Conservation (phyloP, 306 rosid species). For the Prunus persica region Prunus_persica_NCBIv2 NC_034014.1:30702501-30703000, state of each 20-base stretch:
- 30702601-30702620: background rate
- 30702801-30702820: background rate
- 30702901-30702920: background rate
- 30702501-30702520: slow-evolving; percentile 98
- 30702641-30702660: background rate
- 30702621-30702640: background rate
- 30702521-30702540: slow-evolving; percentile 99
- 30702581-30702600: background rate
- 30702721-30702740: background rate
- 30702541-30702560: slow-evolving; percentile 79
- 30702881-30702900: background rate
- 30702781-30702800: background rate
- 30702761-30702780: background rate
- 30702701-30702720: background rate
- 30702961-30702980: slow-evolving; percentile 3
- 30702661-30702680: background rate
- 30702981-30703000: slow-evolving; percentile 3
- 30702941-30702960: slow-evolving; percentile 1
- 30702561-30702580: slow-evolving; percentile 18
- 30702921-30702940: background rate
- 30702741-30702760: background rate
- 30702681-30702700: background rate
- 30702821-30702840: background rate
- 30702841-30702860: background rate
- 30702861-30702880: background rate